phyloP scores from a whole-genome alignment of 1,139 yeast genomes.

The Diutina mesorugosa region DNA sequence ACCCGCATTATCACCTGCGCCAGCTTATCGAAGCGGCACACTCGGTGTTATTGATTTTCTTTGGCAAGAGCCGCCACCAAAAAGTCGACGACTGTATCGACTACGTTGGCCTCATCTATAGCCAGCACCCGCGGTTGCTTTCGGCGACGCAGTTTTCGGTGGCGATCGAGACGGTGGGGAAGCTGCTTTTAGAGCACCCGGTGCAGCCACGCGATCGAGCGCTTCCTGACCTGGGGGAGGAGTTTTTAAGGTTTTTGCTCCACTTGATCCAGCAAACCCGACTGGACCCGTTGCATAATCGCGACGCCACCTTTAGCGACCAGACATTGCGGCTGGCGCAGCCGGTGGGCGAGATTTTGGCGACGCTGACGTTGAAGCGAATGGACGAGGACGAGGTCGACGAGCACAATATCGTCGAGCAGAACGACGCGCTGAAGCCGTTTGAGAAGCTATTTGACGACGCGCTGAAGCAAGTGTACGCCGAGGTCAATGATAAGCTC shows the following conservation, averaged over 20 bases:
- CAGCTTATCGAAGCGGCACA: slow-evolving; percentile 54
- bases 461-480: neutral
- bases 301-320: slow-evolving; percentile 14
- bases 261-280: neutral
- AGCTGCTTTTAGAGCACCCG: slow-evolving; percentile 34
- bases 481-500: neutral
- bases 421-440: slow-evolving; percentile 22
- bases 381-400: slow-evolving; percentile 11
- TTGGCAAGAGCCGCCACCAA: slow-evolving; percentile 10
- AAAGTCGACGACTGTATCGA: slow-evolving; percentile 10
- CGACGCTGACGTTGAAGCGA: slow-evolving; percentile 22
- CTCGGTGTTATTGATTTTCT: slow-evolving; percentile 45
- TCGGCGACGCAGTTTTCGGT: slow-evolving; percentile 46
- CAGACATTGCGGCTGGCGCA: slow-evolving; percentile 22
- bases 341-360: slow-evolving; percentile 24
- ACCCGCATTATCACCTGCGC: slow-evolving; percentile 14
- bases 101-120: slow-evolving; percentile 19
- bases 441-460: neutral
- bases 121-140: slow-evolving; percentile 45
- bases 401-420: slow-evolving; percentile 11
- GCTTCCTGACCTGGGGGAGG: slow-evolving; percentile 17
- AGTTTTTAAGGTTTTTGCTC: slow-evolving; percentile 28
- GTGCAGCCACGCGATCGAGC: slow-evolving; percentile 11
- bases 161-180: slow-evolving; percentile 47
- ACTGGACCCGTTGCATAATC: slow-evolving; percentile 13